Conservation (phyloP, 164 flowering plant genomes). For the Buxus sempervirens region DNA sequence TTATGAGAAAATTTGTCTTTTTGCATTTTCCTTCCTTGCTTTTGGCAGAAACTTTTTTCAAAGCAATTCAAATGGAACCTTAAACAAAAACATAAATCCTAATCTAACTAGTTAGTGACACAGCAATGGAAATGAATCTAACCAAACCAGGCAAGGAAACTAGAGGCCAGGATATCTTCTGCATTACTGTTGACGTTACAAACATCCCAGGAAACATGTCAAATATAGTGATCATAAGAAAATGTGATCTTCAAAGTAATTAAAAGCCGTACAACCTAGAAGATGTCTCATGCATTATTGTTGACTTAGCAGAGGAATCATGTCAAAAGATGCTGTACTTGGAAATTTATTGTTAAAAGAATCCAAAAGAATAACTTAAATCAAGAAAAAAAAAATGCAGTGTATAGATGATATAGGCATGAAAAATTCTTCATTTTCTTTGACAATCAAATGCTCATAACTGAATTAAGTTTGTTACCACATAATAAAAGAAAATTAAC, state of each 20-base stretch:
- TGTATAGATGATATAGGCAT: neutral
- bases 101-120: no score
- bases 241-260: neutral
- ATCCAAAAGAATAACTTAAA: neutral
- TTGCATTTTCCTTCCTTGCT: no score
- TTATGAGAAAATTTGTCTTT: no score
- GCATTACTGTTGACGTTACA: neutral
- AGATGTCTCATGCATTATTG: no score
- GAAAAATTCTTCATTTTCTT: neutral
- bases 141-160: no score
- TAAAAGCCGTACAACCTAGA: no score
- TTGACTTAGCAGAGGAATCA: no score
- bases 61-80: no score
- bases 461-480: neutral
- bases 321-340: neutral
- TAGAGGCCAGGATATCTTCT: no score
- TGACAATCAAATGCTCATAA: neutral
- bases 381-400: neutral
- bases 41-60: no score
- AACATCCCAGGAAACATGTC: neutral
- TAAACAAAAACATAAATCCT: no score
- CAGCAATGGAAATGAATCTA: no score
- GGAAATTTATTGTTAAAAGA: neutral
- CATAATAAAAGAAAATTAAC: neutral
- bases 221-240: neutral